Evolutionary conservation across 805 yeast genomes (phyloP).

Genomic region (Kluyveromyces nonfermentans): DNA sequence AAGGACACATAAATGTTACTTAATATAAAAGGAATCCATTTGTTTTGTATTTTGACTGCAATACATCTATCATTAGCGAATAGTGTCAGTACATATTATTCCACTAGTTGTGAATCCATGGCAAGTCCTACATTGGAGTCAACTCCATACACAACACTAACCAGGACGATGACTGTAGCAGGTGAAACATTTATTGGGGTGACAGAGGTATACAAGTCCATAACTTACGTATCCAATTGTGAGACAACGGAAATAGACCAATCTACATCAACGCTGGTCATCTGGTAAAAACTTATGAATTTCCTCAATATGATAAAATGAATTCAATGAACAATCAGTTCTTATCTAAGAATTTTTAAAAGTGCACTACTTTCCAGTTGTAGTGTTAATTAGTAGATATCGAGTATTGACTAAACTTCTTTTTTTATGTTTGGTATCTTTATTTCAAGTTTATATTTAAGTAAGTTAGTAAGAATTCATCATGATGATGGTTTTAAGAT

Average conservation of each 20-base stretch:
- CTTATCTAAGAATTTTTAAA: no score
- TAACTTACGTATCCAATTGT: slow-evolving; percentile 19
- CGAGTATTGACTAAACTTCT: no score
- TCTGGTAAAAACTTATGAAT: neutral
- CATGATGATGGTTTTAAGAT: no score
- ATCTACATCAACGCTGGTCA: slow-evolving; percentile 2
- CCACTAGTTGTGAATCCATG: slow-evolving; percentile 13
- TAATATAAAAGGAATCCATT: neutral
- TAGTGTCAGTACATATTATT: neutral
- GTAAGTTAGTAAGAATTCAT: no score
- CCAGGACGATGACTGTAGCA: slow-evolving; percentile 11
- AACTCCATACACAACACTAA: slow-evolving; percentile 18
- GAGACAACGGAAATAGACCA: slow-evolving; percentile 4
- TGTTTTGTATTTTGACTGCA: neutral
- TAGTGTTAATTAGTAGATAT: no score
- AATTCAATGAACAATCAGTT: no score
- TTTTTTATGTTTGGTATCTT: no score
- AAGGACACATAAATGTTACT: neutral
- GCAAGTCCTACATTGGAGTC: slow-evolving; percentile 17
- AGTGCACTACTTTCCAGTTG: no score
- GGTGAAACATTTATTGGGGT: slow-evolving; percentile 15
- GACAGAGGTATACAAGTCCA: slow-evolving; percentile 17
- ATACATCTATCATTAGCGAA: neutral
- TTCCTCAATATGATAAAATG: neutral
- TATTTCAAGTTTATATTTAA: no score